phyloP scores from a whole-genome alignment of 2,329 filamentous ascomycete genomes.

The Neonectria neomacrospora region DNA sequence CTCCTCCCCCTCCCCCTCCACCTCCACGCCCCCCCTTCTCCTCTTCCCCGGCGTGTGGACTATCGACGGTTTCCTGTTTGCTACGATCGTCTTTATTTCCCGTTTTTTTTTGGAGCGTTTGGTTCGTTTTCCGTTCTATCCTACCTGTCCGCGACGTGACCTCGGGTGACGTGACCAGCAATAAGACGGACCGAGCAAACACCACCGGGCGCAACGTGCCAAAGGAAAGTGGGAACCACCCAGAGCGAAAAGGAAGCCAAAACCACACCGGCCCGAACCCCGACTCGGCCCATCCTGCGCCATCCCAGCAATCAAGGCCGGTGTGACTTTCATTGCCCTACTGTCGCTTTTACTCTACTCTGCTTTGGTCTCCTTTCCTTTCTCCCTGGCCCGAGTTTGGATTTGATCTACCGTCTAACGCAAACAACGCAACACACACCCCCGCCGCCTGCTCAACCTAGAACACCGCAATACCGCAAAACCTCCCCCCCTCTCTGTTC shows the following conservation, averaged over 20 bases:
- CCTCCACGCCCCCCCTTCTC: neutral
- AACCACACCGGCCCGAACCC: constrained; percentile 20
- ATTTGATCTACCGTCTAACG: neutral
- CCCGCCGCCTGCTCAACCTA: constrained; percentile 3
- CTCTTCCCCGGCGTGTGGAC: constrained; percentile 8
- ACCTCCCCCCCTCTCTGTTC: constrained; percentile 19
- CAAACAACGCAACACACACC: neutral
- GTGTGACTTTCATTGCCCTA: constrained; percentile 14
- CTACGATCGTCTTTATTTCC: neutral
- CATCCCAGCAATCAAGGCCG: constrained; percentile 3
- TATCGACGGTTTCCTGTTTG: neutral
- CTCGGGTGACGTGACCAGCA: constrained; percentile 13
- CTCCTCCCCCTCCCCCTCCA: neutral
- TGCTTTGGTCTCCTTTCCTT: constrained; percentile 7
- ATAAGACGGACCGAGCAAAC: constrained; percentile 17
- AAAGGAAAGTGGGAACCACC: constrained; percentile 4
- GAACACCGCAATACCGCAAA: constrained; percentile 7
- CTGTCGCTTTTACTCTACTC: neutral
- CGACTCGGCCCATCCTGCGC: constrained; percentile 19
- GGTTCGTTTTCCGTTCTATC: neutral
- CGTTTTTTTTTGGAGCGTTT: neutral
- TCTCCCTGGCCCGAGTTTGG: neutral
- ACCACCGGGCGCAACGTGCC: constrained; percentile 11
- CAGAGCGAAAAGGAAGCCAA: neutral
- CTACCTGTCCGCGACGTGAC: constrained; percentile 14